These are phyloP conservation scores for Ceriops tagal DNA, from an alignment of 345 rosid genomes.

Conservation along the genomic window DNA sequence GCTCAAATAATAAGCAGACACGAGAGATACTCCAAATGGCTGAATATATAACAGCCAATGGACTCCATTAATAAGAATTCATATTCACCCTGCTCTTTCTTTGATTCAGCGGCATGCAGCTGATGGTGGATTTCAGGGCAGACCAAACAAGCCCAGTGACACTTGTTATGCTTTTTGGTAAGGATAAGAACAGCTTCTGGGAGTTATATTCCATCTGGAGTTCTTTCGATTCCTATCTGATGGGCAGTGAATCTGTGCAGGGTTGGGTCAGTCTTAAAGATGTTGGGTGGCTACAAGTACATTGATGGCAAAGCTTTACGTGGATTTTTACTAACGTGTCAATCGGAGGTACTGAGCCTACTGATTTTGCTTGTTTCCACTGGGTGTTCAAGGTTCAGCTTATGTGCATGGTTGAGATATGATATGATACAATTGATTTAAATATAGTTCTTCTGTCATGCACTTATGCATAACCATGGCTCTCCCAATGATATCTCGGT, in stretches of 20 bases:
- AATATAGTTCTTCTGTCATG: background rate
- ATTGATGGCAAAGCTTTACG: slow-evolving; percentile 54
- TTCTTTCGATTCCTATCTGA: background rate
- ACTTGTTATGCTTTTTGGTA: slow-evolving; percentile 98
- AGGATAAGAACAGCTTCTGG: slow-evolving; percentile 15
- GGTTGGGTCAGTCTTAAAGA: slow-evolving; percentile 75
- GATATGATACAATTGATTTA: background rate
- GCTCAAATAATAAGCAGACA: slow-evolving; percentile 4
- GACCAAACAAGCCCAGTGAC: slow-evolving; percentile 82
- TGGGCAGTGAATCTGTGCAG: slow-evolving; percentile 32
- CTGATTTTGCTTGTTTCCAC: slow-evolving; percentile 17
- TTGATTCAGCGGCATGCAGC: slow-evolving; percentile 63
- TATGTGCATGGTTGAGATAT: background rate
- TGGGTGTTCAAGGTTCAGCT: background rate
- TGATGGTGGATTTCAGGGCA: slow-evolving; percentile 94
- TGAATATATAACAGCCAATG: slow-evolving; percentile 6
- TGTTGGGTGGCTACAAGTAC: slow-evolving; percentile 56
- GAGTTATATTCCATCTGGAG: slow-evolving; percentile 5
- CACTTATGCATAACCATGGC: background rate
- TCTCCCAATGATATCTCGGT: no score
- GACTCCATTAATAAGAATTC: background rate
- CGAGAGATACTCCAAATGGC: slow-evolving; percentile 1
- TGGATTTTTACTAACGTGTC: slow-evolving; percentile 67
- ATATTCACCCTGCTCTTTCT: background rate
- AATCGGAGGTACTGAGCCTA: slow-evolving; percentile 76